Evolutionary conservation across 2,329 filamentous ascomycete genomes (phyloP).

Genomic region (Aspergillus pseudoterreus): DNA sequence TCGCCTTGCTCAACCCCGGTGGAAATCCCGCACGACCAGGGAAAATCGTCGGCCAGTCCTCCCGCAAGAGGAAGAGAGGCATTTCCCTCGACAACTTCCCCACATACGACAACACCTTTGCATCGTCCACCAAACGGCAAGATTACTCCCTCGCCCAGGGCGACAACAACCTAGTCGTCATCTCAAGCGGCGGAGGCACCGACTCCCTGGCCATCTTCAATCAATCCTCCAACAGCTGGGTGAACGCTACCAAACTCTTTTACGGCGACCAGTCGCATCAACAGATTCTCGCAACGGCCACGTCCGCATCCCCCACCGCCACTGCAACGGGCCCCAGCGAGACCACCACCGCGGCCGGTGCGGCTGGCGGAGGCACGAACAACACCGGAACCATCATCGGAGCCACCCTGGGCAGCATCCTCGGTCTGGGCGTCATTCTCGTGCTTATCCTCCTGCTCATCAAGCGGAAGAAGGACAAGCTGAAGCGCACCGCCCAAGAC

Average conservation of each 20-base stretch:
- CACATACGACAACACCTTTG: constrained; percentile 70
- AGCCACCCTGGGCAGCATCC: constrained; percentile 76
- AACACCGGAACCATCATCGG: constrained; percentile 64
- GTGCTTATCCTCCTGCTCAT: constrained; percentile 68
- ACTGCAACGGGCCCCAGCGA: constrained; percentile 23
- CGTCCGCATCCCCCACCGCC: constrained; percentile 26
- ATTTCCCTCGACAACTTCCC: constrained; percentile 67
- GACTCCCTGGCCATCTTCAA: constrained; percentile 75
- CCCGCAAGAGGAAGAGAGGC: constrained; percentile 46
- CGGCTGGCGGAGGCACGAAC: constrained; percentile 25
- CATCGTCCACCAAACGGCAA: constrained; percentile 61
- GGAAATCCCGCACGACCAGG: constrained; percentile 51
- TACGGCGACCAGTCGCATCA: constrained; percentile 43
- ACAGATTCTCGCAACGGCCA: constrained; percentile 29
- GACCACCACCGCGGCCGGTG: constrained; percentile 32
- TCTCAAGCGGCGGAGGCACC: constrained; percentile 69
- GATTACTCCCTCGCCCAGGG: constrained; percentile 70
- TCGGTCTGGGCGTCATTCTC: constrained; percentile 68
- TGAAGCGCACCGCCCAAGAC: constrained; percentile 44
- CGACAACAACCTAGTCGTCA: constrained; percentile 63
- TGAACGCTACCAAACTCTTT: constrained; percentile 66
- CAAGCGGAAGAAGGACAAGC: constrained; percentile 55
- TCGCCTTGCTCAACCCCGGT: constrained; percentile 60
- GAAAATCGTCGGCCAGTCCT: constrained; percentile 28
- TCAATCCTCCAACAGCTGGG: constrained; percentile 70